Percentiles rank a stretch among this genome's conserved stretches.
Conservation (phyloP, 768 basidiomycete species). For the Suillus occidentalis region DNA sequence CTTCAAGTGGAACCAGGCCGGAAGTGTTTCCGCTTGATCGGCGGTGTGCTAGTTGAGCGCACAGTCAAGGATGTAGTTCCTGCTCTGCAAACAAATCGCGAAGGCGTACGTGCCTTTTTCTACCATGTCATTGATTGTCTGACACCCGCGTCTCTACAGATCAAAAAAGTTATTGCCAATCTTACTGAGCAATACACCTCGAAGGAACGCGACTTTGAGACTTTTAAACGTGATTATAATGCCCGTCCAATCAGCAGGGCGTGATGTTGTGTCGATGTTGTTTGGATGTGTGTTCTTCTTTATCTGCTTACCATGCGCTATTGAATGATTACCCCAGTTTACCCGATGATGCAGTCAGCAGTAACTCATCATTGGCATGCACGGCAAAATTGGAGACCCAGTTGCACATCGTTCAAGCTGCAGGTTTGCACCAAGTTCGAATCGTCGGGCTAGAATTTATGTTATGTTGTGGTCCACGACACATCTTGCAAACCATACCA, state of each 20-base stretch:
- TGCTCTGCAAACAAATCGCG: constrained; percentile 82
- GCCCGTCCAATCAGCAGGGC: constrained; percentile 56
- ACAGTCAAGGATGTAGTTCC: constrained; percentile 96
- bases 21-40: constrained; percentile 95
- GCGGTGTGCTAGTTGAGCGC: constrained; percentile 92
- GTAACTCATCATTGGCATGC: background rate
- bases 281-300: background rate
- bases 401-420: background rate
- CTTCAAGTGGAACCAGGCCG: constrained; percentile 82
- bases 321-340: background rate
- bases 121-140: constrained; percentile 6
- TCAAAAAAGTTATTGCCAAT: constrained; percentile 74
- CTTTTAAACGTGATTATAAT: constrained; percentile 75
- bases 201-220: constrained; percentile 82
- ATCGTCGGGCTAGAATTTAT: background rate
- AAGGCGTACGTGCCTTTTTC: constrained; percentile 60
- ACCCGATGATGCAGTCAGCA: background rate
- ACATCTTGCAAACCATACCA: background rate
- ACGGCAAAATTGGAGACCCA: background rate
- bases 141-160: constrained; percentile 47
- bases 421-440: background rate
- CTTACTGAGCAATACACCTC: constrained; percentile 86
- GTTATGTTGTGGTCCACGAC: background rate
- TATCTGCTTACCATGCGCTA: too few relatives aligned
- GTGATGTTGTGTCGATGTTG: constrained; percentile 13